Conservation (phyloP, 345 rosid genomes). For the Aethionema arabicum region DNA sequence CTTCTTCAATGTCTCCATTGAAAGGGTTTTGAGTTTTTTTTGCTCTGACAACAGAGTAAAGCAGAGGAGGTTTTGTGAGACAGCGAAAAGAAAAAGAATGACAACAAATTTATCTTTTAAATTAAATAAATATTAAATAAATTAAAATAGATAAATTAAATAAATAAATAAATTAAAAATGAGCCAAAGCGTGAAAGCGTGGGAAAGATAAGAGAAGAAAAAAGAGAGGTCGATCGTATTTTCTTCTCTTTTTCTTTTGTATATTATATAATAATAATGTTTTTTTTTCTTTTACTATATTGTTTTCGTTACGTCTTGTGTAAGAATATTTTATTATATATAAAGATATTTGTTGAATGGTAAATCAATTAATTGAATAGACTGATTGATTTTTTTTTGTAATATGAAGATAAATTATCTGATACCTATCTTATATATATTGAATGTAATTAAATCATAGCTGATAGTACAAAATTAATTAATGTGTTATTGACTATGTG, state of each 20-base stretch:
- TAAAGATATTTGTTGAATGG: slow-evolving; percentile 20
- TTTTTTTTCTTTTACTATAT: too few relatives aligned
- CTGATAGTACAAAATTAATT: too few relatives aligned
- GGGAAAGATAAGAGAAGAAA: slow-evolving; percentile 29
- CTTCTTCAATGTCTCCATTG: slow-evolving; percentile 62
- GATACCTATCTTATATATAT: too few relatives aligned
- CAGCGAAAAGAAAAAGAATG: slow-evolving; percentile 18
- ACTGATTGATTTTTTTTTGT: background rate
- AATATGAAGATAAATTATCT: too few relatives aligned
- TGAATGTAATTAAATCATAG: too few relatives aligned
- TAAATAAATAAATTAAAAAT: slow-evolving; percentile 7
- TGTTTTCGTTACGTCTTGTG: background rate
- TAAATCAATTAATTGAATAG: slow-evolving; percentile 2
- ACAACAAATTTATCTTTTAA: background rate
- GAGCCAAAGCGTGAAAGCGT: slow-evolving; percentile 39
- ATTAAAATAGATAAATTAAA: too few relatives aligned
- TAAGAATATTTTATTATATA: background rate
- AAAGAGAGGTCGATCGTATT: slow-evolving; percentile 25
- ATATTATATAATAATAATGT: background rate
- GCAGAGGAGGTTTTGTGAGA: slow-evolving; percentile 3
- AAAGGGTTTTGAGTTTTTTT: background rate
- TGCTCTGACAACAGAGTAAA: slow-evolving; percentile 3
- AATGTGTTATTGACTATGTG: too few relatives aligned
- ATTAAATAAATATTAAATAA: slow-evolving; percentile 4
- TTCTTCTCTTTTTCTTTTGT: slow-evolving; percentile 23